phyloP scores from a whole-genome alignment of 371 early-diverging fungal species.

The Mucor piriformis region DNA sequence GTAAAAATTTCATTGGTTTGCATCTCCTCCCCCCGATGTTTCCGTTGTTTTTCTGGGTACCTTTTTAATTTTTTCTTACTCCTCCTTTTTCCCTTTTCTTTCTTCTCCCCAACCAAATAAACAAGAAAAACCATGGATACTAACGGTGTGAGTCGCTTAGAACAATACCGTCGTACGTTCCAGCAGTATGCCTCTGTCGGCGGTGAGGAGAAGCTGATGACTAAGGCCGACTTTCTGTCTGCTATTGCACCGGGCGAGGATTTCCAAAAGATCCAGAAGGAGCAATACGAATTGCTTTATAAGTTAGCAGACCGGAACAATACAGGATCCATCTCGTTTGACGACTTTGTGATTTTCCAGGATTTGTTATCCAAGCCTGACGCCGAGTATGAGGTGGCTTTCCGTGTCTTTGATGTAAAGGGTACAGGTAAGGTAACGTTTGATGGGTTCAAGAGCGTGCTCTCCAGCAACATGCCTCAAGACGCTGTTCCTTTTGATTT shows the following conservation, averaged over 20 bases:
- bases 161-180: constrained; percentile 63
- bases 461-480: constrained; percentile 57
- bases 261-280: constrained; percentile 60
- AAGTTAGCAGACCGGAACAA: constrained; percentile 70
- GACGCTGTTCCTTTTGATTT: constrained; percentile 74
- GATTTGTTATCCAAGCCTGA: constrained; percentile 74
- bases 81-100: constrained; percentile 5
- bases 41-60: constrained; percentile 9
- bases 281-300: constrained; percentile 71
- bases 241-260: constrained; percentile 73
- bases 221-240: constrained; percentile 67
- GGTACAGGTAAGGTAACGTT: constrained; percentile 68
- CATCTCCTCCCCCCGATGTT: constrained; percentile 22
- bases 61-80: neutral
- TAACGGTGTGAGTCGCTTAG: constrained; percentile 27
- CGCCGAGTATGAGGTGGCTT: constrained; percentile 84
- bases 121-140: constrained; percentile 15
- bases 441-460: constrained; percentile 70
- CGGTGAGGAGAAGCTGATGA: constrained; percentile 64
- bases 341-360: constrained; percentile 81
- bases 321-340: constrained; percentile 66
- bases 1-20: constrained; percentile 17
- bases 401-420: constrained; percentile 69
- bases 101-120: neutral
- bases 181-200: constrained; percentile 64